Evolutionary conservation across 1,284 basidiomycete genomes (phyloP).

Genomic region (Cerioporus squamosus): DNA sequence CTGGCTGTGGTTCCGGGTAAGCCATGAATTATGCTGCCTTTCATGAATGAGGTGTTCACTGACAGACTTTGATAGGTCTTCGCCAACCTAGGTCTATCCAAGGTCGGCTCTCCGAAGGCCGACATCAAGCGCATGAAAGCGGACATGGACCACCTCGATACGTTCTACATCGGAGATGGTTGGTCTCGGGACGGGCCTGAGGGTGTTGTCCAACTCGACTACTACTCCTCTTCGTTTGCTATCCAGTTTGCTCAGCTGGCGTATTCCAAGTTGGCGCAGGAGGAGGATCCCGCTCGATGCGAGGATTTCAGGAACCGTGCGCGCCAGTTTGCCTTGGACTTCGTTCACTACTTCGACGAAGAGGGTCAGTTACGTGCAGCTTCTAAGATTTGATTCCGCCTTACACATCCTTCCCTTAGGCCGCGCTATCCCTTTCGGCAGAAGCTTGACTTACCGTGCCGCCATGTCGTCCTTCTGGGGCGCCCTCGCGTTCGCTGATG

Average conservation of each 20-base stretch:
- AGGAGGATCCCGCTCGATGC: slow-evolving; percentile 66
- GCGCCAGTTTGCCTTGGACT: slow-evolving; percentile 66
- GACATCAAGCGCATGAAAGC: slow-evolving; percentile 68
- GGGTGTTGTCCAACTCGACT: slow-evolving; percentile 79
- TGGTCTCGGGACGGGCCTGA: slow-evolving; percentile 82
- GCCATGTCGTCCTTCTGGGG: slow-evolving; percentile 82
- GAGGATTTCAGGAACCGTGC: slow-evolving; percentile 69
- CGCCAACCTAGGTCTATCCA: slow-evolving; percentile 73
- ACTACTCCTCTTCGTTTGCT: slow-evolving; percentile 81
- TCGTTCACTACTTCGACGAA: slow-evolving; percentile 76
- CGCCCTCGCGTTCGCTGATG: slow-evolving; percentile 71
- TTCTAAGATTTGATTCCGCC: neutral
- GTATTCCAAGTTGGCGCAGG: slow-evolving; percentile 69
- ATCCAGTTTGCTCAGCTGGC: slow-evolving; percentile 78
- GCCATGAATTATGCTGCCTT: slow-evolving; percentile 27
- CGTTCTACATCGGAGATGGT: slow-evolving; percentile 77
- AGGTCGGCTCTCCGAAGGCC: slow-evolving; percentile 62
- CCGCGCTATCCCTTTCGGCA: slow-evolving; percentile 75
- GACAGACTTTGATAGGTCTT: slow-evolving; percentile 52
- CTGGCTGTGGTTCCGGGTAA: slow-evolving; percentile 81
- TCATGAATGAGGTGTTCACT: no score
- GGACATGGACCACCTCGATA: slow-evolving; percentile 78
- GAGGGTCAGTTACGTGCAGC: slow-evolving; percentile 45
- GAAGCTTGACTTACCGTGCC: slow-evolving; percentile 79
- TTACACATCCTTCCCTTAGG: slow-evolving; percentile 42